Conservation (phyloP, 139 green algal genomes). For the Picochlorum sp. region DNA sequence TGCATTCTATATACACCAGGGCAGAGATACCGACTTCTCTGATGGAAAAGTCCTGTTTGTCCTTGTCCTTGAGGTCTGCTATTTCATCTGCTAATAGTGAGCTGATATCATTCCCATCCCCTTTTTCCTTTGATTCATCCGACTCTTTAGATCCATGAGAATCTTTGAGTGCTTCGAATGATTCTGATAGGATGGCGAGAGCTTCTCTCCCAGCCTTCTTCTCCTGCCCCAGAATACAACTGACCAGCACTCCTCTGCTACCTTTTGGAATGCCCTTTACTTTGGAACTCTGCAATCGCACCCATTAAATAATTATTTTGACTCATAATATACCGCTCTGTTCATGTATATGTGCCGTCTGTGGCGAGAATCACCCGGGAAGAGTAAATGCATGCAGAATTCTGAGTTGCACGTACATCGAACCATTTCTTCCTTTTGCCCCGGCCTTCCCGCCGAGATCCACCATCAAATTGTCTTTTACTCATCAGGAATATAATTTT, state of each 20-base stretch:
- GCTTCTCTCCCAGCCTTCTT: constrained; percentile 28
- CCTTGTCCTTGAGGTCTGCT: constrained; percentile 25
- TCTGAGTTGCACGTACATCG: too few species aligned
- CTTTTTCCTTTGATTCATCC: not conserved
- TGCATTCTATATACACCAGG: constrained; percentile 25
- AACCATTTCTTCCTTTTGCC: too few species aligned
- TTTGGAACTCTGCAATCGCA: constrained; percentile 17
- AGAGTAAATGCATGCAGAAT: too few species aligned
- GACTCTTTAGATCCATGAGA: not conserved
- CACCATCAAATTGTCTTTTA: too few species aligned
- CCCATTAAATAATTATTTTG: not conserved
- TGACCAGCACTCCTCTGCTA: constrained; percentile 32
- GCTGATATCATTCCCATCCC: constrained; percentile 18
- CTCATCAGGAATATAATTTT: too few species aligned
- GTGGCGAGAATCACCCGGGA: too few species aligned
- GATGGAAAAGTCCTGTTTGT: constrained; percentile 17
- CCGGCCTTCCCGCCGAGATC: too few species aligned
- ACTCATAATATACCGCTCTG: not conserved
- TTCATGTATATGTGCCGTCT: not conserved
- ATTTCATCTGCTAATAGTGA: constrained; percentile 34
- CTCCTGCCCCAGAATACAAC: constrained; percentile 30
- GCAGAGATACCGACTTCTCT: constrained; percentile 19
- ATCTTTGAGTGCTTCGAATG: constrained; percentile 23
- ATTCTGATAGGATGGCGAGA: constrained; percentile 25
- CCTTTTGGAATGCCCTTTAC: constrained; percentile 18